These are phyloP conservation scores for Microthlaspi erraticum DNA, from an alignment of 345 rosid species.

Conservation along the genomic window DNA sequence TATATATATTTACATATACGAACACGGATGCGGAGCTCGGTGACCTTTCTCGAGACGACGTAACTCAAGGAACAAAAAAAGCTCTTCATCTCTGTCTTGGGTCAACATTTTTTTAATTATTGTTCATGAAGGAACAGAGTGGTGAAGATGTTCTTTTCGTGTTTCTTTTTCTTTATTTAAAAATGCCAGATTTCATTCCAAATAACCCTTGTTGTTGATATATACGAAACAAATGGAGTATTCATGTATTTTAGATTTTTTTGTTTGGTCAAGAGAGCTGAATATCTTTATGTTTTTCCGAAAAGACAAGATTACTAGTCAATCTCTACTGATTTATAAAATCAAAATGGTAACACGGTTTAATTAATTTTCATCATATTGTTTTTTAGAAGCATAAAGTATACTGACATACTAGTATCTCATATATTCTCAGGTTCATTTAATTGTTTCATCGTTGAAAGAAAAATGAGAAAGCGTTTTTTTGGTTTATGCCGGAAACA, in stretches of 20 bases:
- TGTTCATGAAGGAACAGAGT: conserved; percentile 23
- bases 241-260: not conserved
- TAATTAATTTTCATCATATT: too few relatives aligned
- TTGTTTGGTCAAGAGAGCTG: too few relatives aligned
- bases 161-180: not conserved
- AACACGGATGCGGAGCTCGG: conserved; percentile 29
- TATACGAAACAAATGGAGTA: not conserved
- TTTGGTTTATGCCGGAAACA: too few relatives aligned
- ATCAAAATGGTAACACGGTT: too few relatives aligned
- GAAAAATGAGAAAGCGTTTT: too few relatives aligned
- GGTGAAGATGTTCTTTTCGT: conserved; percentile 37
- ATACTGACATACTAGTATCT: too few relatives aligned
- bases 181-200: conserved; percentile 13
- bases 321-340: too few relatives aligned
- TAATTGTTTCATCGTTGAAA: too few relatives aligned
- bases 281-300: too few relatives aligned
- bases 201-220: conserved; percentile 8
- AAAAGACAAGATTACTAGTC: too few relatives aligned
- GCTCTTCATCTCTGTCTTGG: conserved; percentile 75
- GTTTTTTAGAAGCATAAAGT: too few relatives aligned
- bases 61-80: conserved; percentile 68
- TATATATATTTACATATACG: not conserved
- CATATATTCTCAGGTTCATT: too few relatives aligned
- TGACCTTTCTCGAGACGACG: conserved; percentile 60
- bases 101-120: conserved; percentile 48